Evolutionary conservation across 768 basidiomycete genomes (phyloP).

Genomic region (Glaciozyma martinii): DNA sequence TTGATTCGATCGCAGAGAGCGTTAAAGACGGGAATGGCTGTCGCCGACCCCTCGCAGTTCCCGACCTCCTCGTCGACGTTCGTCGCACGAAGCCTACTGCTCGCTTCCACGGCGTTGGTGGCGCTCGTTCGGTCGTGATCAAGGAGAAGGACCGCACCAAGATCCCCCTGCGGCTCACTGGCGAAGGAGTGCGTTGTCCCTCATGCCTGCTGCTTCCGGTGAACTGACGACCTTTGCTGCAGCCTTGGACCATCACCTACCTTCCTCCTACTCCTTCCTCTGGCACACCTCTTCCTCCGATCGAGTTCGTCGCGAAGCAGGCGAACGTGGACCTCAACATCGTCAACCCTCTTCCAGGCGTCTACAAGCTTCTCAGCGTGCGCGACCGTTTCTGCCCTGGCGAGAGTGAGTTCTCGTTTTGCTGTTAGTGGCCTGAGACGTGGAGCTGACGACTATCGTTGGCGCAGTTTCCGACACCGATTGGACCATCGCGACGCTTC

Average conservation of each 20-base stretch:
- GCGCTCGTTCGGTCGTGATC: conserved; percentile 52
- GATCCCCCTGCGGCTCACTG: conserved; percentile 77
- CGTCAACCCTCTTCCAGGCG: conserved; percentile 29
- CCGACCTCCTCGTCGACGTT: conserved; percentile 77
- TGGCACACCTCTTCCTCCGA: not conserved
- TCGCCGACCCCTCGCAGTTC: conserved; percentile 61
- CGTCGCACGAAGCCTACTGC: conserved; percentile 77
- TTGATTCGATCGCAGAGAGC: conserved; percentile 48
- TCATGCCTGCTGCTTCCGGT: too few relatives aligned
- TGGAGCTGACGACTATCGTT: too few relatives aligned
- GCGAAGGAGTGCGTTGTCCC: conserved; percentile 63
- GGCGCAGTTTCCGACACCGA: conserved; percentile 47
- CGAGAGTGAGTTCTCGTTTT: conserved; percentile 21
- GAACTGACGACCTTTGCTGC: not conserved
- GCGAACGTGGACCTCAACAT: conserved; percentile 23
- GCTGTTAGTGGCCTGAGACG: too few relatives aligned
- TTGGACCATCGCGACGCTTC: conserved; percentile 69
- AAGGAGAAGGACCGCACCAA: conserved; percentile 63
- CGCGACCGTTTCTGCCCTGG: conserved; percentile 80
- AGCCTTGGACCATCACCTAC: conserved; percentile 87
- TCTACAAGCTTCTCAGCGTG: conserved; percentile 47
- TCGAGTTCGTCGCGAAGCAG: conserved; percentile 5
- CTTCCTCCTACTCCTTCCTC: conserved; percentile 37
- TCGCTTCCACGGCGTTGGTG: conserved; percentile 50
- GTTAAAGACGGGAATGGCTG: conserved; percentile 85